Conservation (phyloP, 495 filamentous ascomycete genomes). For the Neurospora sp. region DNA sequence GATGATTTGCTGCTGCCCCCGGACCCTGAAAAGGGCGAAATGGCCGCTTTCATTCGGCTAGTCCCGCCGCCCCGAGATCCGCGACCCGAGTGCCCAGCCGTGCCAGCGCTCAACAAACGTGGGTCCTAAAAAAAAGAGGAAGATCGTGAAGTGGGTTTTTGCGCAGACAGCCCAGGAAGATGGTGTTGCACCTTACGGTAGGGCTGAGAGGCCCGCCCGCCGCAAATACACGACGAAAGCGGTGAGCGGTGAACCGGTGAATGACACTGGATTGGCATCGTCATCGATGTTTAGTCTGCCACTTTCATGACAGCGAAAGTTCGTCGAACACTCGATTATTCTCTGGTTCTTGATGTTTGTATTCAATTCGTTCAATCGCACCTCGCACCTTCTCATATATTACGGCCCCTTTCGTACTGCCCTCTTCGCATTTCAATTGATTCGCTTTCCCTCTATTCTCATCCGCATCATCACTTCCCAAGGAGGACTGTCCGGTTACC, state of each 20-base stretch:
- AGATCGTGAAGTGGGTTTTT: background rate
- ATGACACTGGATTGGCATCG: background rate
- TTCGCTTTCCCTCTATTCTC: background rate
- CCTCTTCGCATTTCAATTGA: background rate
- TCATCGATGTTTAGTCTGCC: background rate
- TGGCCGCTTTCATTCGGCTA: background rate
- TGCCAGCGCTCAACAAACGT: background rate
- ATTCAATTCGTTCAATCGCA: background rate
- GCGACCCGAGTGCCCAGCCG: too few species aligned
- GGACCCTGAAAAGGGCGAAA: background rate
- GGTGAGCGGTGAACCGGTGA: background rate
- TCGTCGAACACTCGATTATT: background rate
- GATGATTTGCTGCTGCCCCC: background rate
- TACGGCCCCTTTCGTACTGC: background rate
- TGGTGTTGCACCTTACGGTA: background rate
- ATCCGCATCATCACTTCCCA: background rate
- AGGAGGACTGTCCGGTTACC: too few species aligned
- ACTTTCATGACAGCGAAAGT: background rate
- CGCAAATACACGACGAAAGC: background rate
- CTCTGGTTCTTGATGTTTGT: too few species aligned
- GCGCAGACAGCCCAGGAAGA: background rate
- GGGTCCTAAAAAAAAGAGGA: background rate
- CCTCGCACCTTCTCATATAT: background rate
- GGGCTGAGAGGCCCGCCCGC: background rate
- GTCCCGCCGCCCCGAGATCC: background rate